These are phyloP conservation scores for Claviceps fusiformis DNA, from an alignment of 2,329 filamentous ascomycete genomes.

Conservation along the genomic window DNA sequence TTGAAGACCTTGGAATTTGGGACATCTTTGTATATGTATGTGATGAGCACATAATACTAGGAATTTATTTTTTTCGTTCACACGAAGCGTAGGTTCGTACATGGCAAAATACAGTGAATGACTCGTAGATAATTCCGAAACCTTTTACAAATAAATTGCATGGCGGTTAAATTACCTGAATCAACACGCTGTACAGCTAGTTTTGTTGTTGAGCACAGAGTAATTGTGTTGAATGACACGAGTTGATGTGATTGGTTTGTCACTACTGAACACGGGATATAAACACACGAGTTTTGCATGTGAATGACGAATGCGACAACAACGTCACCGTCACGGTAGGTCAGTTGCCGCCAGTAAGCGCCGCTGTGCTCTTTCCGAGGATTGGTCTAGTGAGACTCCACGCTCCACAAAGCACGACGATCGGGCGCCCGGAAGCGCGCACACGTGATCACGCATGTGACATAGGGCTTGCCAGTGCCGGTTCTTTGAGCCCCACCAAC, in stretches of 20 bases:
- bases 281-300: background rate
- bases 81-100: background rate
- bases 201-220: background rate
- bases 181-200: background rate
- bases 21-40: background rate
- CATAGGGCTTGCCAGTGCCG: slow-evolving; percentile 24
- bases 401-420: too few relatives aligned
- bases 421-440: too few relatives aligned
- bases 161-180: too few relatives aligned
- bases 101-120: background rate
- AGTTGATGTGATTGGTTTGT: too few relatives aligned
- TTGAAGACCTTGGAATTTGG: background rate
- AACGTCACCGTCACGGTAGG: too few relatives aligned
- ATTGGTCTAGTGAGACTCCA: too few relatives aligned
- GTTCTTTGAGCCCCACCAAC: slow-evolving; percentile 28
- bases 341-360: too few relatives aligned
- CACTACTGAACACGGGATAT: too few relatives aligned
- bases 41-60: background rate
- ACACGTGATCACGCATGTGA: slow-evolving; percentile 19
- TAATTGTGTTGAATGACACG: background rate
- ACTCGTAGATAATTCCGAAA: background rate
- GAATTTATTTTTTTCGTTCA: background rate
- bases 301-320: background rate
- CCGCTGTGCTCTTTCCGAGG: too few relatives aligned
- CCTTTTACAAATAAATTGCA: too few relatives aligned